Percentiles rank a stretch among this genome's conserved stretches.
Conservation (phyloP, 2,329 filamentous ascomycete species). For the Aspergillus pseudoviridinutans region DNA sequence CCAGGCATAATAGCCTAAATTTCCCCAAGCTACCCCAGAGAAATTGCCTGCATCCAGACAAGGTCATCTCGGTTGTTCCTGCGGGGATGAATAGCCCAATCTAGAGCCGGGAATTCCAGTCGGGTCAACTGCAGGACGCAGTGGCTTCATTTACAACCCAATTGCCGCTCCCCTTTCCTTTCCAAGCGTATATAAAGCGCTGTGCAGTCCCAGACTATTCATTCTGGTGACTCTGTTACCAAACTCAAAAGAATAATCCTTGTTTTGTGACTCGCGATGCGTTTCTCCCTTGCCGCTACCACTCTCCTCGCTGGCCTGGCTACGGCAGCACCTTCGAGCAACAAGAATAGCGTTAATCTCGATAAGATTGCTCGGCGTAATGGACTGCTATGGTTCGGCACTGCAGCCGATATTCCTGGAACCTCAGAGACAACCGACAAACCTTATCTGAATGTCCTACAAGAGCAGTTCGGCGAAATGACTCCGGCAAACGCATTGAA, state of each 20-base stretch:
- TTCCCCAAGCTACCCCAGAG: not conserved
- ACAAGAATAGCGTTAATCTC: constrained; percentile 25
- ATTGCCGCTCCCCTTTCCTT: not conserved
- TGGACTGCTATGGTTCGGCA: constrained; percentile 51
- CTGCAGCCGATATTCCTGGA: constrained; percentile 52
- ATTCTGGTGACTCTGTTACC: too few relatives aligned
- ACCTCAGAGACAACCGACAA: constrained; percentile 46
- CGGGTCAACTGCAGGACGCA: not conserved
- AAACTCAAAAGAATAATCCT: not conserved
- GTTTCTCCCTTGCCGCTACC: not conserved
- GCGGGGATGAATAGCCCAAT: not conserved
- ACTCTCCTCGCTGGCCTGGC: not conserved
- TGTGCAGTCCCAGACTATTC: not conserved
- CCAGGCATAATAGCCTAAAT: not conserved
- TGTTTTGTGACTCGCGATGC: not conserved
- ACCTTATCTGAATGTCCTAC: constrained; percentile 52
- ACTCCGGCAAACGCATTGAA: constrained; percentile 60
- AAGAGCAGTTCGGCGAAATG: constrained; percentile 58
- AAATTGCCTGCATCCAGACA: constrained; percentile 9
- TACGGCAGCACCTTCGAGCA: not conserved
- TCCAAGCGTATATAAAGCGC: not conserved
- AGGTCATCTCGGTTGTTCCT: not conserved
- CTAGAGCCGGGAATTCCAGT: not conserved
- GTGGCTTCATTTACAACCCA: not conserved
- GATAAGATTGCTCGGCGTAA: constrained; percentile 52